Percentiles rank a stretch among this genome's conserved stretches.
phyloP scores from a whole-genome alignment of 352 stramenopile genomes.

The Globisporangium yorkense region DNA sequence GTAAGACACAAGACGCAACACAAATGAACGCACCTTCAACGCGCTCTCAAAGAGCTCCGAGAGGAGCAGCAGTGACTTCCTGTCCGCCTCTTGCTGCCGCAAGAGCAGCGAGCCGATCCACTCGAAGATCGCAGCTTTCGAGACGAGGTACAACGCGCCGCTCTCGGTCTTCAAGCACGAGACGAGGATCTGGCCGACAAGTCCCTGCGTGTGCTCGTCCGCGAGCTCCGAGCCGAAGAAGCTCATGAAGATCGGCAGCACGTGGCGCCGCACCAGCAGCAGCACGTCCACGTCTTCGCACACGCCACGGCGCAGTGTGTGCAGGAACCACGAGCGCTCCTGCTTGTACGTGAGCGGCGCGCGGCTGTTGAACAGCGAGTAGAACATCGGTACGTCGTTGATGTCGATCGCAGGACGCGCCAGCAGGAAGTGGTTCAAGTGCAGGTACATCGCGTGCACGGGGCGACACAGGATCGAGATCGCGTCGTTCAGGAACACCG shows the following conservation, averaged over 20 bases:
- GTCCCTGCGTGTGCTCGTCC: conserved; percentile 68
- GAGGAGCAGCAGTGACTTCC: conserved; percentile 25
- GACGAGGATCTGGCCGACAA: conserved; percentile 60
- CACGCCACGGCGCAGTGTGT: conserved; percentile 65
- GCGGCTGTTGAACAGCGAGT: conserved; percentile 81
- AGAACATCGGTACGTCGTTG: conserved; percentile 86
- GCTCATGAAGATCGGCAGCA: conserved; percentile 75
- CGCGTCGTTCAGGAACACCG: conserved; percentile 78
- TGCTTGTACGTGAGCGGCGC: conserved; percentile 67
- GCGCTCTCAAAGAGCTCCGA: conserved; percentile 31
- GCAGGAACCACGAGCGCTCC: conserved; percentile 80
- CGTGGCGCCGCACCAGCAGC: conserved; percentile 70
- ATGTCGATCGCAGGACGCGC: conserved; percentile 73
- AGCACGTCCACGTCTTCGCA: conserved; percentile 57
- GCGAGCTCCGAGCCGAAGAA: conserved; percentile 74
- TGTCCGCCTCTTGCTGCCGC: conserved; percentile 5
- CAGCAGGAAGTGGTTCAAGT: conserved; percentile 83
- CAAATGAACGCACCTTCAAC: conserved; percentile 14
- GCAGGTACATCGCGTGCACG: conserved; percentile 64
- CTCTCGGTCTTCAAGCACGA: conserved; percentile 38
- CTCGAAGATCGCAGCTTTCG: conserved; percentile 56
- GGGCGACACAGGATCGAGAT: conserved; percentile 63
- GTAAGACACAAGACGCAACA: background rate
- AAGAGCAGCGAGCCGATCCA: conserved; percentile 49
- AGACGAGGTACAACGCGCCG: conserved; percentile 48